Percentiles rank a stretch among this genome's conserved stretches.
These are phyloP conservation scores for Aspergillus novofumigatus DNA, from an alignment of 2,329 filamentous ascomycete genomes.

Conservation along the genomic window DNA sequence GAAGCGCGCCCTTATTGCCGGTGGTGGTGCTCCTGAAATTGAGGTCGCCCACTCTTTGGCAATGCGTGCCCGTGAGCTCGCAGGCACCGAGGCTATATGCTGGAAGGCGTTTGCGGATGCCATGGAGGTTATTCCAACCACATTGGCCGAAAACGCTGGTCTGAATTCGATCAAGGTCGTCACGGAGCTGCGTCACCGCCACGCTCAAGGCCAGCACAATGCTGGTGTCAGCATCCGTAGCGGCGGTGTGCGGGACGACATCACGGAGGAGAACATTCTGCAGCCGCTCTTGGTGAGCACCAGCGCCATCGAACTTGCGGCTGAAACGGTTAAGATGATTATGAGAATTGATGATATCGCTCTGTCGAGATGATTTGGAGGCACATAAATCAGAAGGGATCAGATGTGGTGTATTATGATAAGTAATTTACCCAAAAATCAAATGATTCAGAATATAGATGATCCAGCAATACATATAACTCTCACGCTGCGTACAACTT, in stretches of 20 bases:
- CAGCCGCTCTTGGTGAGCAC: slow-evolving; percentile 96
- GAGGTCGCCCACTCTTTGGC: slow-evolving; percentile 87
- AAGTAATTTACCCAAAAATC: neutral
- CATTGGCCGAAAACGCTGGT: slow-evolving; percentile 93
- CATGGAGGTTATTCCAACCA: slow-evolving; percentile 94
- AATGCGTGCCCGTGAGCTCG: slow-evolving; percentile 74
- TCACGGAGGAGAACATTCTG: slow-evolving; percentile 92
- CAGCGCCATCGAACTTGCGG: slow-evolving; percentile 92
- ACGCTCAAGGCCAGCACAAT: slow-evolving; percentile 92
- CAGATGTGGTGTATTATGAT: neutral
- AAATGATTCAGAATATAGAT: neutral
- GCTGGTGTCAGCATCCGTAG: slow-evolving; percentile 98
- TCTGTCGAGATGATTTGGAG: slow-evolving; percentile 42
- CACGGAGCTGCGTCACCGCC: slow-evolving; percentile 87
- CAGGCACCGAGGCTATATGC: slow-evolving; percentile 93
- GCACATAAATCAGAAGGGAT: neutral
- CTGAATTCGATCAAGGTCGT: slow-evolving; percentile 99
- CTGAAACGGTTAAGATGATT: slow-evolving; percentile 97
- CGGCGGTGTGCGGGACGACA: slow-evolving; percentile 94
- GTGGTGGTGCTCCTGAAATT: slow-evolving; percentile 93
- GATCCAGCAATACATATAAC: neutral
- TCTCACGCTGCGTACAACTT: neutral
- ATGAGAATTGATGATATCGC: slow-evolving; percentile 66
- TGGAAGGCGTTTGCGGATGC: slow-evolving; percentile 99
- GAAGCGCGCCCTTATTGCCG: slow-evolving; percentile 98